Base-by-base conservation (phyloP, 495 filamentous ascomycete species). In the Tuber aestivum region DNA sequence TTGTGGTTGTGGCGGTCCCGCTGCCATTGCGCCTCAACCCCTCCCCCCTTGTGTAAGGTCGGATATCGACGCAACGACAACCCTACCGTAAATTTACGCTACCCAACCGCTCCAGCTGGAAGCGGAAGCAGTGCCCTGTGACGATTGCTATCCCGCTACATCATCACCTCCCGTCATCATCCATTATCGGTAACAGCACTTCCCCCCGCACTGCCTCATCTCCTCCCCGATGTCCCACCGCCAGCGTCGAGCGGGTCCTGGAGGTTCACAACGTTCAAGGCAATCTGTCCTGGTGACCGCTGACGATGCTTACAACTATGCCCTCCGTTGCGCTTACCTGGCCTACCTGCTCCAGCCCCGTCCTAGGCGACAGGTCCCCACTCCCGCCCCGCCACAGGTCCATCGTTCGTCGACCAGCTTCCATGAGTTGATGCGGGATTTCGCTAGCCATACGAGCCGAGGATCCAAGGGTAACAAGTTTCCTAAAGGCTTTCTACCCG, bases 341-440 rank as follows among this genome's bases (percentile, higher is more conserved):
- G 86, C 93, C 85, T 94, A 99, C 84, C 91, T 98, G 41, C 90
- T 99, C 71, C 92, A 97, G 81, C 95, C 96, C 77, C 91, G 94
- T 79, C 88, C 92, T 78, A 94, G 94, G 84, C 89, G 94, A 81
- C 90, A 92, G 79, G 89, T 93, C 70, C 85, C 89, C 21, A 87
- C 88, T 40, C 85, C 89, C 76, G 86, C 83, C 80, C 89, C 88
- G 77, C 88, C 87, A 9, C 87, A 87, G 71, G 80, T 87, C 48
- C 81, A 86, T 75, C 89, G 92, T 72, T 86, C 89, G 3, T 91
- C 92, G 75, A 93, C 93, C 32, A 79, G 88, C 85, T 89, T 83
- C 68, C 78, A 83, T 61, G 81, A 83, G 45, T 70, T 83, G 71
- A 78, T 83, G 73, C 70, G 74, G 32, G 82, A 83, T 69, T 83